Percentiles rank a stretch among this genome's conserved stretches.
phyloP scores from a whole-genome alignment of 140 eudicot species.

The Stevia rebaudiana region DNA sequence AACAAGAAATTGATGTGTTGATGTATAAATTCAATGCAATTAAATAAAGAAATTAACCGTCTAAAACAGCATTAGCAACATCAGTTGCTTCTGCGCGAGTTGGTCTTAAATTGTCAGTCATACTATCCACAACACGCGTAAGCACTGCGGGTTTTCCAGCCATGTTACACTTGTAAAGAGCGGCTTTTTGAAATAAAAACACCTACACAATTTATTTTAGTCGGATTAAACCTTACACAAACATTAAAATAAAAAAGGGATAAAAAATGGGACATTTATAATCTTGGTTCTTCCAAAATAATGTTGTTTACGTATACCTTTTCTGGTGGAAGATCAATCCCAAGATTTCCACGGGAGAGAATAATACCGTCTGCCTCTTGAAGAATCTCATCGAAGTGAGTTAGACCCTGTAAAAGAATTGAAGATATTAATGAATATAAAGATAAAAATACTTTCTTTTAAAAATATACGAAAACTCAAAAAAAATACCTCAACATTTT shows the following conservation, averaged over 20 bases:
- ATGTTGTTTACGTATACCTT: slow-evolving; percentile 49
- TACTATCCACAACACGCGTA: slow-evolving; percentile 79
- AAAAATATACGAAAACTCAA: not conserved
- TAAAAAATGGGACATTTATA: not conserved
- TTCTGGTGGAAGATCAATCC: slow-evolving; percentile 96
- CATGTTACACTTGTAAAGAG: slow-evolving; percentile 72
- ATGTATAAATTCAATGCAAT: not conserved
- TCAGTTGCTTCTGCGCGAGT: slow-evolving; percentile 88
- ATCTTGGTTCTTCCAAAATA: not conserved
- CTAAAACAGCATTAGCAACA: slow-evolving; percentile 80
- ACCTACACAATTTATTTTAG: slow-evolving; percentile 32
- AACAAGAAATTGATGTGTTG: not conserved
- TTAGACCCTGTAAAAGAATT: slow-evolving; percentile 59
- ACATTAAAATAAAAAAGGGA: not conserved
- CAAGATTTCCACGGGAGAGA: slow-evolving; percentile 98
- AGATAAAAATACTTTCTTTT: not conserved
- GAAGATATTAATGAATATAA: slow-evolving; percentile 7
- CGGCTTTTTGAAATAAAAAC: slow-evolving; percentile 65
- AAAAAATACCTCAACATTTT: slow-evolving; percentile 65
- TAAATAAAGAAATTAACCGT: slow-evolving; percentile 32
- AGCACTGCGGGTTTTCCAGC: slow-evolving; percentile 80
- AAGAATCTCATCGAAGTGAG: slow-evolving; percentile 94
- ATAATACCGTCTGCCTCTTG: slow-evolving; percentile 98
- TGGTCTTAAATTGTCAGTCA: slow-evolving; percentile 72
- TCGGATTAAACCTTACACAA: slow-evolving; percentile 4